Evolutionary conservation across 2,329 filamentous ascomycete species (phyloP).

Genomic region (Penicillium sp.): DNA sequence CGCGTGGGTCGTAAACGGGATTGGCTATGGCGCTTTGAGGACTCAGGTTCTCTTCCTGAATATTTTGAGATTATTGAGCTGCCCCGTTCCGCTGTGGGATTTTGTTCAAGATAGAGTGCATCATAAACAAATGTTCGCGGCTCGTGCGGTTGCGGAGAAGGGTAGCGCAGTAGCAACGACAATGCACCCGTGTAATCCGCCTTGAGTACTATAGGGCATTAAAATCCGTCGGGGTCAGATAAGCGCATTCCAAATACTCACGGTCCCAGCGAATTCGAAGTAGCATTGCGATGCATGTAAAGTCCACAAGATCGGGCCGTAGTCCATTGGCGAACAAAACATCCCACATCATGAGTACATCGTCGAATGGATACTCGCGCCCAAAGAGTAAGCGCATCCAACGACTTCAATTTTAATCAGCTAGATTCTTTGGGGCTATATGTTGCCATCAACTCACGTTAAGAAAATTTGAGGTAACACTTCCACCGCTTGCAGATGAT

Average conservation of each 20-base stretch:
- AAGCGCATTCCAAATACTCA: conserved; percentile 51
- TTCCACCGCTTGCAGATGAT: conserved; percentile 80
- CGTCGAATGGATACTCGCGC: conserved; percentile 86
- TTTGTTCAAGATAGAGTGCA: conserved; percentile 63
- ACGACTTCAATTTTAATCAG: conserved; percentile 58
- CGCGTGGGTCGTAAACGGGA: conserved; percentile 24
- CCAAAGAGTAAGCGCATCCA: conserved; percentile 95
- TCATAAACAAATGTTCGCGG: conserved; percentile 85
- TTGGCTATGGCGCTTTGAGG: conserved; percentile 28
- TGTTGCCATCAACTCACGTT: conserved; percentile 64
- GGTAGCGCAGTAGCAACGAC: conserved; percentile 82
- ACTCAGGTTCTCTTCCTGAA: conserved; percentile 48
- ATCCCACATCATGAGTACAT: conserved; percentile 87
- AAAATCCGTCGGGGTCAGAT: background rate
- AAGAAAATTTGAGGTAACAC: conserved; percentile 96
- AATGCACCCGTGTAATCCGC: conserved; percentile 87
- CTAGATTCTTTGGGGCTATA: too few relatives aligned
- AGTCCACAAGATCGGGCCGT: conserved; percentile 76
- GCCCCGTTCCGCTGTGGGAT: conserved; percentile 48
- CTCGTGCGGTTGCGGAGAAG: conserved; percentile 66
- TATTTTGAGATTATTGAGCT: conserved; percentile 52
- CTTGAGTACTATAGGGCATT: conserved; percentile 67
- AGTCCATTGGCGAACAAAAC: conserved; percentile 85
- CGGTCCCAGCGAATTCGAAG: conserved; percentile 87
- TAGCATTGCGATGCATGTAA: conserved; percentile 93